These are phyloP conservation scores for Corylus americana DNA, from an alignment of 306 rosid species.

Conservation along the genomic window DNA sequence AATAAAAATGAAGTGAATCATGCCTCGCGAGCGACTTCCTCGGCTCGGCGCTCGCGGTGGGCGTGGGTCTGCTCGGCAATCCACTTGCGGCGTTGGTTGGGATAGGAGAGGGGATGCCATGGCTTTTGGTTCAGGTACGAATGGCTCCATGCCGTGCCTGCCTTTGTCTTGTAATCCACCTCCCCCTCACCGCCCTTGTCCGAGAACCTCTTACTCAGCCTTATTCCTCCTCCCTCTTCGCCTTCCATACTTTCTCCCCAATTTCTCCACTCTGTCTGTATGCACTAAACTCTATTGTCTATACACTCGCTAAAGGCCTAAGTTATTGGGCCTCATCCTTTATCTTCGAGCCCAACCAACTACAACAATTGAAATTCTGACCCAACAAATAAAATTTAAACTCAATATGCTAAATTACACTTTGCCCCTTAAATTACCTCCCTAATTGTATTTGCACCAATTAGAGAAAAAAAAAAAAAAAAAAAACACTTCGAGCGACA, in stretches of 20 bases:
- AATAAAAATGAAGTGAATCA: not conserved
- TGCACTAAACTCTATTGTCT: not conserved
- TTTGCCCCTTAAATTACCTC: no score
- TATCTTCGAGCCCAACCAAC: no score
- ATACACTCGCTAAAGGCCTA: no score
- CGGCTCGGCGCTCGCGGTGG: constrained; percentile 57
- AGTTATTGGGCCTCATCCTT: no score
- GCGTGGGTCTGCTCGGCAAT: constrained; percentile 92
- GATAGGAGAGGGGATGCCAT: constrained; percentile 98
- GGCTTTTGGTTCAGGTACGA: constrained; percentile 92
- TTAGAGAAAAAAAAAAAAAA: no score
- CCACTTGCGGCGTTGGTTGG: constrained; percentile 98
- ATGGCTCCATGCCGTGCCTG: constrained; percentile 98
- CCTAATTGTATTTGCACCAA: no score
- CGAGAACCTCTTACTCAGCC: constrained; percentile 76
- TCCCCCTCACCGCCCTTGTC: constrained; percentile 53
- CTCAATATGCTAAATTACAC: no score
- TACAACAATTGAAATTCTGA: no score
- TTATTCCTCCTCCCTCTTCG: constrained; percentile 74
- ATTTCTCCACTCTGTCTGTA: not conserved
- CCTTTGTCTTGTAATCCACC: constrained; percentile 79
- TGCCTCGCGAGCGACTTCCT: constrained; percentile 93
- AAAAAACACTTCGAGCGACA: no score
- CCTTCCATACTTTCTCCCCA: constrained; percentile 61
- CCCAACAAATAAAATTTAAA: no score